These are phyloP conservation scores for Agaricus subrufescens DNA, from an alignment of 768 basidiomycete species.

Conservation along the genomic window DNA sequence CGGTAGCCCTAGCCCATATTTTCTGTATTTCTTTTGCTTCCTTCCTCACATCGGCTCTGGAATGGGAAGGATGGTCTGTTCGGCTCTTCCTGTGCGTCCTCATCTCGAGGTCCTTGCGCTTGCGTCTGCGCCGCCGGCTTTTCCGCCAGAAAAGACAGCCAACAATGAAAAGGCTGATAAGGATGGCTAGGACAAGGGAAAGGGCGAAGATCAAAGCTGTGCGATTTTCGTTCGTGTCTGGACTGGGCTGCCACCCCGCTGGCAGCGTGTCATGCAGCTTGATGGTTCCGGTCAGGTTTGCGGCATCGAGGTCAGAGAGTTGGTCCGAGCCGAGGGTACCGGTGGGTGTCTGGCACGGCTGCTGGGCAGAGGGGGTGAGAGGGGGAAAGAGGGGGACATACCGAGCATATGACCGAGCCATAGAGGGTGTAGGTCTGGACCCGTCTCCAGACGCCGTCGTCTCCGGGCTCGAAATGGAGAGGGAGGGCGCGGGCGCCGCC, in stretches of 20 bases:
- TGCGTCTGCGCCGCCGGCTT: conserved; percentile 26
- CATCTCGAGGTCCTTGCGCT: conserved; percentile 48
- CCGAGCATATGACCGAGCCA: conserved; percentile 64
- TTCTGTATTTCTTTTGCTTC: conserved; percentile 49
- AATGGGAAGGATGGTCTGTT: conserved; percentile 9
- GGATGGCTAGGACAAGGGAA: conserved; percentile 56
- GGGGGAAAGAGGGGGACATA: conserved; percentile 26
- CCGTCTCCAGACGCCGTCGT: conserved; percentile 56
- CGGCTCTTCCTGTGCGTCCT: conserved; percentile 27
- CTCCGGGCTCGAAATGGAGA: conserved; percentile 45
- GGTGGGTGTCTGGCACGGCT: conserved; percentile 23
- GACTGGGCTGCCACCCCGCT: conserved; percentile 42
- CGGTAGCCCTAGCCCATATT: conserved; percentile 60
- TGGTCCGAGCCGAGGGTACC: conserved; percentile 20
- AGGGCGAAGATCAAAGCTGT: conserved; percentile 51
- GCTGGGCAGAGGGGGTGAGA: not conserved
- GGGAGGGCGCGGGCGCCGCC: conserved; percentile 34
- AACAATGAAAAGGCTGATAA: conserved; percentile 59
- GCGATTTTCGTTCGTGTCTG: conserved; percentile 20
- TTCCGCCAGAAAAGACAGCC: conserved; percentile 59
- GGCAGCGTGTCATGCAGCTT: conserved; percentile 40
- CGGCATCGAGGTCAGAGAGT: conserved; percentile 15
- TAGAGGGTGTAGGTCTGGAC: conserved; percentile 55
- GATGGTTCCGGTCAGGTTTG: conserved; percentile 17
- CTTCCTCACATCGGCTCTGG: conserved; percentile 25